phyloP scores from a whole-genome alignment of 1,139 yeast genomes.

The Protomyces macrosporus region DNA sequence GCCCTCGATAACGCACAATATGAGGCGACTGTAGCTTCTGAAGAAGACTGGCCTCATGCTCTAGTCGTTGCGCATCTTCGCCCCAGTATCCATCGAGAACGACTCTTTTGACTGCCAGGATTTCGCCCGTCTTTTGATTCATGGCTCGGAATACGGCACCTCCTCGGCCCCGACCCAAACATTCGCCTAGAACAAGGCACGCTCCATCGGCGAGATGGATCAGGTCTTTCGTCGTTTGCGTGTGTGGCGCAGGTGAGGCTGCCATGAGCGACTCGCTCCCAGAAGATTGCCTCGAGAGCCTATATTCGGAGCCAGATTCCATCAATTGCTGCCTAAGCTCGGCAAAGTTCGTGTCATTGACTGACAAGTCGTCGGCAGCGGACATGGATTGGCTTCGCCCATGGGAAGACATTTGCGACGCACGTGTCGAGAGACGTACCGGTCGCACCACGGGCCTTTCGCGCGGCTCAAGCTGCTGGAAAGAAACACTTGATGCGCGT shows the following conservation, averaged over 20 bases:
- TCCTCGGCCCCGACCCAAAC: conserved; percentile 72
- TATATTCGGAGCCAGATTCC: neutral
- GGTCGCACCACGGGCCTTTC: neutral
- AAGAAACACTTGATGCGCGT: neutral
- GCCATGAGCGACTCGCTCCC: neutral
- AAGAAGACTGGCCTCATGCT: conserved; percentile 10
- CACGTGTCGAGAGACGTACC: neutral
- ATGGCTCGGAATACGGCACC: conserved; percentile 68
- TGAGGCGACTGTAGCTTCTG: conserved; percentile 53
- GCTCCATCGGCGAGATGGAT: neutral
- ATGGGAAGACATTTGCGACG: neutral
- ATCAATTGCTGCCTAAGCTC: no score
- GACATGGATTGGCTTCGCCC: neutral
- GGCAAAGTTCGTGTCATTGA: neutral
- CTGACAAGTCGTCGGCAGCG: neutral
- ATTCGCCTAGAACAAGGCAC: conserved; percentile 43
- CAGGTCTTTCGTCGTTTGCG: neutral
- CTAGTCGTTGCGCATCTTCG: neutral
- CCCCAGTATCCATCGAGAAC: conserved; percentile 27
- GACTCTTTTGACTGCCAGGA: conserved; percentile 82
- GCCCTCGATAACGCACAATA: conserved; percentile 85
- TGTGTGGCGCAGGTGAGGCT: neutral
- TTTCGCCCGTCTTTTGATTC: conserved; percentile 58
- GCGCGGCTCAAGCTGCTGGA: neutral
- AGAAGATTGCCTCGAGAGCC: no score